Evolutionary conservation across 345 rosid species (phyloP), one percentile per base, ranked within the genome.

Genomic region (Lumnitzera racemosa): DNA sequence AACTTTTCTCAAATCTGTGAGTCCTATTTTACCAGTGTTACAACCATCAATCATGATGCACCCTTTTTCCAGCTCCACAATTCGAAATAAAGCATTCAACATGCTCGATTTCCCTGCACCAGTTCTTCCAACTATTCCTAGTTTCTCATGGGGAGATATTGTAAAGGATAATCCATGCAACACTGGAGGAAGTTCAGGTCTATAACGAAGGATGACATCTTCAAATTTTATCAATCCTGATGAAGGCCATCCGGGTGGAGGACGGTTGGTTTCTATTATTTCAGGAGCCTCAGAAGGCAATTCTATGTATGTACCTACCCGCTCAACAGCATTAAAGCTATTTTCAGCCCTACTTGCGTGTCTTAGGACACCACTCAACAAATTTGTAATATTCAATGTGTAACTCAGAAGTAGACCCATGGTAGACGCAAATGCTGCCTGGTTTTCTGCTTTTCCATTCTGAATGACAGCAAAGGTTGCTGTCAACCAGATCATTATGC

Each of bases 401-500:
- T 87, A 90, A 61, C 88, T 90, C 61, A 92, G 91, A 67, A 92
- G 97, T 51, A 92, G 77, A 71, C 99, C 99, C 99, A 94, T 90
- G 41, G 81, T 78, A 25, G 99, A 88, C 51, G 97, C 89, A 81
- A 68, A 89, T 56, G 67, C 76, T 58, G 82, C 83, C 67, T 72
- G 85, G 69, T 89, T 74, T 48, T 77, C 87, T 41, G 85, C 68
- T 70, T 61, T 86, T 56, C 83, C 88, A 62, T 80, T 87, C 72
- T 80, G 84, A 79, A 84, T 73, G 66, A 90, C 96, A 17, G 97
- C 95, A 55, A 87, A 86, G 8, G 96, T 87, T 57, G 96, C 96
- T 29, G 87, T 88, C 66, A 90, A 70, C 96, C 90, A 94, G 72
- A 94, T 90, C 89, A 94, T 94, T 56, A 94, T 58, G 63, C 99